Evolutionary conservation across 1,284 basidiomycete species (phyloP).

Genomic region (Thecaphora thlaspeos): DNA sequence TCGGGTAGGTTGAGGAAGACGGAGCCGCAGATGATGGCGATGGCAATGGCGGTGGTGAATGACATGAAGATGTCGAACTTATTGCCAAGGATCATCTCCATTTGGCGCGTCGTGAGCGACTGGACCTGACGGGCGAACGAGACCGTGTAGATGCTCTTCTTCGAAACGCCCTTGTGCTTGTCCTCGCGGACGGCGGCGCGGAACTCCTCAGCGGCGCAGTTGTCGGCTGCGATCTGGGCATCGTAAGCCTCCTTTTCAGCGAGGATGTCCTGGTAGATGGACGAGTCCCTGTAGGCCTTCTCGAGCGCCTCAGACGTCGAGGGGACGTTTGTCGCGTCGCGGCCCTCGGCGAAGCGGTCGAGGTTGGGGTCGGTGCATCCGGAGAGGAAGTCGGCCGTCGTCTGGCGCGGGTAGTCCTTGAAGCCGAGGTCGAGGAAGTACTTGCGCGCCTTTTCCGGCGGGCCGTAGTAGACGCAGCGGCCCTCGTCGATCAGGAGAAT

Average conservation of each 20-base stretch:
- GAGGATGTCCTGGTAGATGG: conserved; percentile 21
- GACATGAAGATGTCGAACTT: conserved; percentile 68
- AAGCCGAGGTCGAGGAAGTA: conserved; percentile 73
- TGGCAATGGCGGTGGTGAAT: conserved; percentile 52
- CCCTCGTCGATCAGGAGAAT: conserved; percentile 72
- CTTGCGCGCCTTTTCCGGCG: conserved; percentile 68
- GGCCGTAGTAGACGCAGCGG: conserved; percentile 77
- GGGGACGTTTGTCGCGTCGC: conserved; percentile 23
- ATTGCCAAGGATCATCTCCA: conserved; percentile 76
- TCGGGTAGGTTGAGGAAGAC: conserved; percentile 64
- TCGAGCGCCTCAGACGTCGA: conserved; percentile 31
- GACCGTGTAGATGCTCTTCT: conserved; percentile 26
- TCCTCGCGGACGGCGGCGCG: conserved; percentile 23
- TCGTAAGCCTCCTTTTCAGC: conserved; percentile 57
- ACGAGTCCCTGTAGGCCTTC: conserved; percentile 23
- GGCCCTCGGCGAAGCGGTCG: conserved; percentile 62
- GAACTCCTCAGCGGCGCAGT: conserved; percentile 22
- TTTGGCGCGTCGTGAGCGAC: conserved; percentile 72
- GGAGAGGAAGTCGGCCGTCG: conserved; percentile 63
- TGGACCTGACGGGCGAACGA: conserved; percentile 23
- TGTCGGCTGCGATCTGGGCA: conserved; percentile 17
- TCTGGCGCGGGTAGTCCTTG: conserved; percentile 66
- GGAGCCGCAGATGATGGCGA: conserved; percentile 75
- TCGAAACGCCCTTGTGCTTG: conserved; percentile 26
- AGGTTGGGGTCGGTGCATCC: conserved; percentile 68